Conservation (phyloP, 2,329 filamentous ascomycete species). For the Rasamsonia emersonii region DNA sequence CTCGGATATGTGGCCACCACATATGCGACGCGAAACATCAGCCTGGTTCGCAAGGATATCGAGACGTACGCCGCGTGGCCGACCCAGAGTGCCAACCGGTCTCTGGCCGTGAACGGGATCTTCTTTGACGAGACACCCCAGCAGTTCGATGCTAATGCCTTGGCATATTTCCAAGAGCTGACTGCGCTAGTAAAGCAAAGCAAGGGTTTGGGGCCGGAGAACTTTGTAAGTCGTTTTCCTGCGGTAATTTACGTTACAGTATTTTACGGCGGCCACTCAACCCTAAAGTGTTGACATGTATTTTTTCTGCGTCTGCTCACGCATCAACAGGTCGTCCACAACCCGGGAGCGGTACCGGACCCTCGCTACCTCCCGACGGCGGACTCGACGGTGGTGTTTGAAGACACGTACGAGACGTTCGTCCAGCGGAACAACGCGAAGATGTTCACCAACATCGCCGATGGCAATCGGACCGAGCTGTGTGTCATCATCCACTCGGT, state of each 20-base stretch:
- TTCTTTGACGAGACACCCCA: conserved; percentile 43
- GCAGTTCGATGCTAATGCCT: conserved; percentile 21
- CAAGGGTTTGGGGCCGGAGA: conserved; percentile 25
- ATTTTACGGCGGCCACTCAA: conserved; percentile 9
- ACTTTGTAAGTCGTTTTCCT: conserved; percentile 26
- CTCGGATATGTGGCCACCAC: conserved; percentile 45
- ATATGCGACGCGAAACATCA: conserved; percentile 35
- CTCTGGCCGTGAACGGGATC: conserved; percentile 38
- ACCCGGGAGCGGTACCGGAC: conserved; percentile 38
- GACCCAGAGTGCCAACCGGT: conserved; percentile 23
- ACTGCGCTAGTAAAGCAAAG: conserved; percentile 22
- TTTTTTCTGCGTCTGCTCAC: conserved; percentile 12
- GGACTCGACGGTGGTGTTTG: conserved; percentile 40
- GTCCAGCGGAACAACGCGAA: conserved; percentile 23
- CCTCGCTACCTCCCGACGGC: conserved; percentile 31
- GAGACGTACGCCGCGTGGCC: conserved; percentile 39
- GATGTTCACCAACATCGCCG: conserved; percentile 23
- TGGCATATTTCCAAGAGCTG: conserved; percentile 26
- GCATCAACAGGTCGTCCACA: conserved; percentile 34
- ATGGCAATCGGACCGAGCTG: conserved; percentile 22
- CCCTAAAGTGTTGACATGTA: conserved; percentile 3
- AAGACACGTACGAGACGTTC: conserved; percentile 34
- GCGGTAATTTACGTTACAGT: conserved; percentile 1
- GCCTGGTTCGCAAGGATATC: conserved; percentile 36
- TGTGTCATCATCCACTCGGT: conserved; percentile 33